Evolutionary conservation across 257 asterid genomes (phyloP).

Genomic region (Solanum rostratum): DNA sequence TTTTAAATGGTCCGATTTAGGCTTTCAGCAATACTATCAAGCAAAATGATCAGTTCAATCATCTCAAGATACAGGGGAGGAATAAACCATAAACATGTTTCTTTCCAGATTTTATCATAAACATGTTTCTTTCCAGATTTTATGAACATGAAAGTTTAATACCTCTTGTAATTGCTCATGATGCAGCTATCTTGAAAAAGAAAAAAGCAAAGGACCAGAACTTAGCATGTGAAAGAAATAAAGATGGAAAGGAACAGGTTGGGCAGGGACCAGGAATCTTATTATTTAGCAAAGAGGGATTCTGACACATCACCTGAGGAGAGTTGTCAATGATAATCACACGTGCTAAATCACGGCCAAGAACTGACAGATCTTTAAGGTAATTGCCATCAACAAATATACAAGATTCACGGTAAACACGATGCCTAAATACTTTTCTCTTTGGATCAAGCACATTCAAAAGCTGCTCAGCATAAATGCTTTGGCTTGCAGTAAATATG

Average conservation of each 20-base stretch:
- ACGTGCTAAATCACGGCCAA: slow-evolving; percentile 88
- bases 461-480: slow-evolving; percentile 92
- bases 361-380: slow-evolving; percentile 89
- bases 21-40: neutral
- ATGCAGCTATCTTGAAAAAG: neutral
- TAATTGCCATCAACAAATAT: slow-evolving; percentile 84
- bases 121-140: neutral
- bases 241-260: neutral
- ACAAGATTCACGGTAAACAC: slow-evolving; percentile 92
- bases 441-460: slow-evolving; percentile 83
- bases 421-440: slow-evolving; percentile 87
- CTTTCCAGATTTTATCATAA: neutral
- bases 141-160: neutral
- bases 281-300: neutral
- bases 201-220: neutral
- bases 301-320: slow-evolving; percentile 64
- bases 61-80: neutral
- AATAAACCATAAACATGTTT: neutral
- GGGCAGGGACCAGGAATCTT: neutral
- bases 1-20: neutral
- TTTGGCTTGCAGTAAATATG: slow-evolving; percentile 95
- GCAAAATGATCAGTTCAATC: neutral
- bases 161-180: neutral
- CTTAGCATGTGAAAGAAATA: neutral
- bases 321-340: slow-evolving; percentile 89